Conservation (phyloP, 2,329 filamentous ascomycete species). For the Aspergillus sergii region DNA sequence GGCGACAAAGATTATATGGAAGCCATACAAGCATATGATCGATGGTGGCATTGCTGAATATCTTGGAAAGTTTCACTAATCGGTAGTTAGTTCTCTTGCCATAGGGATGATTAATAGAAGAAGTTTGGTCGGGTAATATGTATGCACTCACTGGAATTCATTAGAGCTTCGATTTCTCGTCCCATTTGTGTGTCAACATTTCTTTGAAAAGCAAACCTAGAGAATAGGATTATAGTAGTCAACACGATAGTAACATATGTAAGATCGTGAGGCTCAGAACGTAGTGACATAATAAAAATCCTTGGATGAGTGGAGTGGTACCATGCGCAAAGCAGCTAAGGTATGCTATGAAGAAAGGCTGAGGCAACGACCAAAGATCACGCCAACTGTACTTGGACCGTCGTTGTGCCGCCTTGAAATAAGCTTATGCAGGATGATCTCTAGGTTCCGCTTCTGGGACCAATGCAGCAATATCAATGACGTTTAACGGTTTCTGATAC, state of each 20-base stretch:
- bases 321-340: too few species aligned
- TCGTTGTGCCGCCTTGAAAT: too few species aligned
- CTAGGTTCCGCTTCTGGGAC: too few species aligned
- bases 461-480: too few species aligned
- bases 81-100: neutral
- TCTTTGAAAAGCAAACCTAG: neutral
- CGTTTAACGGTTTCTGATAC: too few species aligned
- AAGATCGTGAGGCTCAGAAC: accelerated
- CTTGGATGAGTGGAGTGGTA: neutral
- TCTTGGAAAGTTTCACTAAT: neutral
- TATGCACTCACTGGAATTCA: neutral
- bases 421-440: too few species aligned
- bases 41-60: neutral
- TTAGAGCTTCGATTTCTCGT: neutral
- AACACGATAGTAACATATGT: neutral
- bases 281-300: neutral
- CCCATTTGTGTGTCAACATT: neutral
- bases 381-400: too few species aligned
- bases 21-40: neutral
- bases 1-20: neutral
- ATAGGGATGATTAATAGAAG: neutral
- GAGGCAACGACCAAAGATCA: too few species aligned
- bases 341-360: too few species aligned
- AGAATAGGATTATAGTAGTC: neutral
- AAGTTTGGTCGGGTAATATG: neutral